Percentiles rank a stretch among this genome's conserved stretches.
phyloP scores from a whole-genome alignment of 768 basidiomycete species.

The Mycena galopus region DNA sequence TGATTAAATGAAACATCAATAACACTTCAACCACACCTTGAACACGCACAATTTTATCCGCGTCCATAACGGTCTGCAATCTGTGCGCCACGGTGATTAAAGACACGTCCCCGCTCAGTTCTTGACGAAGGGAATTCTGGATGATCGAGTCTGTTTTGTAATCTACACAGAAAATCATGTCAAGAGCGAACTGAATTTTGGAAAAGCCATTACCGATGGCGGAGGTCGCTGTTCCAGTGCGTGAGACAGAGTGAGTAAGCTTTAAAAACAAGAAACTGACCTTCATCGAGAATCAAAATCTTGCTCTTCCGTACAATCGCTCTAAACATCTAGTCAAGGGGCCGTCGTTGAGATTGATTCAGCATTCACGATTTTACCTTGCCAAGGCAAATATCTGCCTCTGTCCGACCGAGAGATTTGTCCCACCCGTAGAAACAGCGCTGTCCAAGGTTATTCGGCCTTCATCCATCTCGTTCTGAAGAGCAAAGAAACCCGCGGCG shows the following conservation, averaged over 20 bases:
- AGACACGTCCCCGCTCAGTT: conserved; percentile 27
- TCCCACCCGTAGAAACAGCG: conserved; percentile 15
- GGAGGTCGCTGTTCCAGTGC: conserved; percentile 18
- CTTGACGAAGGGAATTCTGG: conserved; percentile 51
- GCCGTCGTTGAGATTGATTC: neutral
- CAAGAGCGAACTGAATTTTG: neutral
- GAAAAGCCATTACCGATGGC: conserved; percentile 13
- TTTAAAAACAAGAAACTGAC: neutral
- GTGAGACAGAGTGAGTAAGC: neutral
- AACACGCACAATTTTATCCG: conserved; percentile 34
- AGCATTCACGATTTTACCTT: conserved; percentile 24
- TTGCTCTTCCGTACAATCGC: conserved; percentile 36
- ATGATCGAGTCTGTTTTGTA: conserved; percentile 57
- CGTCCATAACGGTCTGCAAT: conserved; percentile 41
- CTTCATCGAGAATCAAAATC: conserved; percentile 38
- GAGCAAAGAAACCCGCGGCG: conserved; percentile 47
- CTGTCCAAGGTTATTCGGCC: conserved; percentile 37
- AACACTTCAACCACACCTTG: neutral
- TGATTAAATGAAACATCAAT: neutral
- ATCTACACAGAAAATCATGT: conserved; percentile 42
- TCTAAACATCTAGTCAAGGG: neutral
- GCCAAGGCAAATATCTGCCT: conserved; percentile 62
- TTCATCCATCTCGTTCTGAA: conserved; percentile 50
- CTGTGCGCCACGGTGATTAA: conserved; percentile 23
- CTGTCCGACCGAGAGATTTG: conserved; percentile 58